Conservation (phyloP, 208 protist genomes). For the Acanthamoeba royreba region DNA sequence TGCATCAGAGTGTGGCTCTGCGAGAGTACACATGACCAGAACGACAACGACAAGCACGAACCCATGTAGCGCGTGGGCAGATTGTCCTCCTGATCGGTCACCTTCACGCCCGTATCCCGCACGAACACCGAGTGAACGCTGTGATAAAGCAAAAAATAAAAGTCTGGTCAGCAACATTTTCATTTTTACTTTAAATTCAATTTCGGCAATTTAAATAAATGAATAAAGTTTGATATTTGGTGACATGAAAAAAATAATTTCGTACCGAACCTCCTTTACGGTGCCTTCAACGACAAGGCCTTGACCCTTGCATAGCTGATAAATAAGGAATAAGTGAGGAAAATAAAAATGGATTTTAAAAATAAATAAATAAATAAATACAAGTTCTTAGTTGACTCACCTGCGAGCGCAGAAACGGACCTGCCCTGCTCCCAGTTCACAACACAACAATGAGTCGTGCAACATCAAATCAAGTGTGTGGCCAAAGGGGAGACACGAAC, state of each 20-base stretch:
- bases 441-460: no score
- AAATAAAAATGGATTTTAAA: neutral
- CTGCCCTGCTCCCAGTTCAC: neutral
- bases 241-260: neutral
- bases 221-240: neutral
- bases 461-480: neutral
- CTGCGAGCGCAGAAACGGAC: neutral
- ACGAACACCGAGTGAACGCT: neutral
- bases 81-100: conserved; percentile 8
- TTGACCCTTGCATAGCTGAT: neutral
- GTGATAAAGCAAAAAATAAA: no score
- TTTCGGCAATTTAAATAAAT: neutral
- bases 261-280: neutral
- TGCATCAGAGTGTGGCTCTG: no score
- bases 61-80: neutral
- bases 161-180: no score
- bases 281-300: neutral
- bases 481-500: neutral
- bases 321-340: neutral
- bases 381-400: no score
- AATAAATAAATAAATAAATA: neutral
- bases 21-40: neutral
- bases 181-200: no score
- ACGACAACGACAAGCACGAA: neutral
- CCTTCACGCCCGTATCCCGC: neutral